Base-by-base conservation (phyloP, 2,329 filamentous ascomycete species). In the Fusarium marasasianum region DNA sequence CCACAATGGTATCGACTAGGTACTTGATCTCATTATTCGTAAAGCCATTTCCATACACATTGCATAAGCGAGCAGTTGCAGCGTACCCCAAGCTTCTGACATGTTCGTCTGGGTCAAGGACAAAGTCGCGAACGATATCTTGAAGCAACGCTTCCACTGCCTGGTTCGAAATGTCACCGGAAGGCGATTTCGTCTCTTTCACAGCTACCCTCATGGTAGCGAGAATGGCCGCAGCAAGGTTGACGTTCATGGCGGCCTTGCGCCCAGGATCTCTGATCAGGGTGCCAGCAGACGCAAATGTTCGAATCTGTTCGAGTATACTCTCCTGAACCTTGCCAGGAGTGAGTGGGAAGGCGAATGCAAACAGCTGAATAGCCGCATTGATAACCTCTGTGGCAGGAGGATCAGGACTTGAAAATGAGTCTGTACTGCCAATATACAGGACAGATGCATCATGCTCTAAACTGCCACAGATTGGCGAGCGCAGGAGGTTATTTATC, bases 371-470 rank as follows among this genome's bases (percentile, higher is more conserved):
- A 63, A 99, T 97, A 2, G 96, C 95, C 79, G 96, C 91, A 79
- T 99, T 98, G 69, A 98, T 94, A 33, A 98, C 95, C 79, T 98
- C 95, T 2, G 96, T 99, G 1, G 94, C 91, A 11, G 96, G 92
- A 14, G 96, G 95, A 73, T 96, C 93, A 22, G 93, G 93, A 40
- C 63, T 84, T 57, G 79, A 85, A 3, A 87, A 83, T 6, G 86
- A 83, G 57, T 86, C 84, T 15, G 76, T 56, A 26, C 70, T 77
- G 14, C 87, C 86, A 53, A 93, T 86, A 78, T 98, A 98, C 33
- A 98, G 85, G 29, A 92, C 87, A 8, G 95, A 91, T 1, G 95
- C 94, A 81, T 99, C 96, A 79, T 99, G 94, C 81, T 98, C 96
- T 59, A 94, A 88, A 6, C 94, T 94, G 64, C 92, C 91, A 71